Evolutionary conservation across 768 basidiomycete species (phyloP).

Genomic region (Dentipellis sp.): DNA sequence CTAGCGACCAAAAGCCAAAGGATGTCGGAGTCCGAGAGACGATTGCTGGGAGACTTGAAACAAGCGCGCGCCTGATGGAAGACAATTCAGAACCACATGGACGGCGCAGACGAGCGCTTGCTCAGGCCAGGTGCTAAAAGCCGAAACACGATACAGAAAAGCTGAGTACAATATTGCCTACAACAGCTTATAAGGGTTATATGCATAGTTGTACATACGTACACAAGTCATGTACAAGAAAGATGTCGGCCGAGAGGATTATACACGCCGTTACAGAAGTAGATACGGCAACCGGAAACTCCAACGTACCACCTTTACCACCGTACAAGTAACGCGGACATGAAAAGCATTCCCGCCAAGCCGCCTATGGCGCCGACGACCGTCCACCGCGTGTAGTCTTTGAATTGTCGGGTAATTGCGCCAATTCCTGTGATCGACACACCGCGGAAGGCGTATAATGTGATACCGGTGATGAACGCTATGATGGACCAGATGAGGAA

Average conservation of each 20-base stretch:
- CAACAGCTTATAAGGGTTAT: not conserved
- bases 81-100: not conserved
- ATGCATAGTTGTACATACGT: no score
- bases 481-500: conserved; percentile 65
- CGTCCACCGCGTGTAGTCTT: conserved; percentile 53
- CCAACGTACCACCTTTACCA: not conserved
- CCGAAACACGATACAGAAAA: not conserved
- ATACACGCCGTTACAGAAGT: not conserved
- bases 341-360: conserved; percentile 50
- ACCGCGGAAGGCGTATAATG: conserved; percentile 57
- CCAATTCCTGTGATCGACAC: conserved; percentile 29
- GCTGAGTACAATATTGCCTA: not conserved
- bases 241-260: no score
- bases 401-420: conserved; percentile 34
- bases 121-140: no score
- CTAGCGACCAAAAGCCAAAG: not conserved
- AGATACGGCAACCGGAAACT: not conserved
- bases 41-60: no score
- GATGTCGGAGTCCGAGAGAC: no score
- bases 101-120: not conserved
- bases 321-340: conserved; percentile 27
- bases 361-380: conserved; percentile 58
- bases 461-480: conserved; percentile 56
- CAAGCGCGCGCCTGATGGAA: not conserved
- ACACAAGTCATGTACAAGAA: no score